These are phyloP conservation scores for Neurospora sp. DNA, from an alignment of 495 filamentous ascomycete species.

Conservation along the genomic window DNA sequence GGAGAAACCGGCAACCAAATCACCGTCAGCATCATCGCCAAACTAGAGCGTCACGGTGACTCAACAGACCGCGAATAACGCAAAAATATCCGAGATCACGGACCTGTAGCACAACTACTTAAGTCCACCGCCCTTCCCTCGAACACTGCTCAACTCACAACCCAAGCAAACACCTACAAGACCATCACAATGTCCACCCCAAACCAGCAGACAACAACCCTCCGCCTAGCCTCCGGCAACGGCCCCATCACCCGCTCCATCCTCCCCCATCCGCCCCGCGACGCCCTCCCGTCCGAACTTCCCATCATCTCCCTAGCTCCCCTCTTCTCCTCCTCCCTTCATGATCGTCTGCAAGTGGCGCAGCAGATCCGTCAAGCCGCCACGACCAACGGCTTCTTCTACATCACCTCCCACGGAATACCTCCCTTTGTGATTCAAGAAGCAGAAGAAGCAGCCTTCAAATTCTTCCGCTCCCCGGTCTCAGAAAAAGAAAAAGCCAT, in stretches of 20 bases:
- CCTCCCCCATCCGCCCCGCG: slow-evolving; percentile 26
- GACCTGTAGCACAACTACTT: neutral
- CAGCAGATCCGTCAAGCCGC: slow-evolving; percentile 31
- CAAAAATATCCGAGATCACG: neutral
- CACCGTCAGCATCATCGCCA: no score
- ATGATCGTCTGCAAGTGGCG: slow-evolving; percentile 27
- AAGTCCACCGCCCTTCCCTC: neutral
- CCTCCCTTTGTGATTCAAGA: slow-evolving; percentile 25
- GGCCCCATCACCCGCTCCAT: slow-evolving; percentile 30
- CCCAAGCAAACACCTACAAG: neutral
- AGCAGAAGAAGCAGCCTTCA: slow-evolving; percentile 17
- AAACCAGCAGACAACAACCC: slow-evolving; percentile 12
- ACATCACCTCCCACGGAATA: slow-evolving; percentile 44
- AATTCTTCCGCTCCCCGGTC: slow-evolving; percentile 36
- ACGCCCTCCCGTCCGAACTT: slow-evolving; percentile 38
- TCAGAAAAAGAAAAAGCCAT: slow-evolving; percentile 30
- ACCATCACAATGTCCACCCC: neutral
- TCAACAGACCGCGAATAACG: neutral
- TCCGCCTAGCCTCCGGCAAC: slow-evolving; percentile 31
- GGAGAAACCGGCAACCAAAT: neutral
- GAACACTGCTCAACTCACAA: neutral
- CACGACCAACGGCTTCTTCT: slow-evolving; percentile 38
- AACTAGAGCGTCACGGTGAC: no score
- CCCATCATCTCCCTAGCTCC: slow-evolving; percentile 36
- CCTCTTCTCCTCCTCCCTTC: slow-evolving; percentile 23